Evolutionary conservation across 2,329 filamentous ascomycete genomes (phyloP), one percentile per base, ranked within the genome.

Genomic region (Parastagonospora nodorum): DNA sequence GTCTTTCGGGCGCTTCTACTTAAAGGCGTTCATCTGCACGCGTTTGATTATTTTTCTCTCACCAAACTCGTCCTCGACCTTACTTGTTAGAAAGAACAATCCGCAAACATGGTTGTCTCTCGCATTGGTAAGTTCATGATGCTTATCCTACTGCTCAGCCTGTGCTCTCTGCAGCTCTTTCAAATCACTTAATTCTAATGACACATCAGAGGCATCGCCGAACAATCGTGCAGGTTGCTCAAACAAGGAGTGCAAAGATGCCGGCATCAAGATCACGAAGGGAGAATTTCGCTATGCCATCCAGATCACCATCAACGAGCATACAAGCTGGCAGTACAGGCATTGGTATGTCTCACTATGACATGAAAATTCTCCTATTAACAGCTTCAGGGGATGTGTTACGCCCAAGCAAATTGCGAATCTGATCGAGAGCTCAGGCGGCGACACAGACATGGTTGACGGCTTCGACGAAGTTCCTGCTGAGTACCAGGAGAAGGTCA

Each of bases 401-500:
- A 96, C 91, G 12, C 92, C 92, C 16, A 80, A 82, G 47, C 84
- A 90, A 65, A 77, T 97, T 51, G 66, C 78, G 49, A 87, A 89
- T 57, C 74, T 92, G 41, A 82, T 86, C 51, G 80, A 86, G 5
- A 72, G 77, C 7, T 80, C 86, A 55, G 77, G 76, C 5, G 76
- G 75, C 15, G 82, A 92, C 53, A 83, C 84, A 62, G 84, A 89
- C 38, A 75, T 83, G 52, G 79, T 97, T 48, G 90, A 96, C 68
- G 91, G 90, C 51, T 95, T 84, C 57, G 90, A 95, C 16, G 90
- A 94, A 56, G 75, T 96, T 2, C 76, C 86, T 32, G 76, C 80
- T 0, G 87, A 90, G 2, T 64, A 84, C 1, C 85, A 92, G 73
- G 84, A 84, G 38, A 96, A 94, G 78, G 78, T 97, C 58, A 80